These are phyloP conservation scores for Neurospora cerealis DNA, from an alignment of 495 filamentous ascomycete genomes.

Conservation along the genomic window DNA sequence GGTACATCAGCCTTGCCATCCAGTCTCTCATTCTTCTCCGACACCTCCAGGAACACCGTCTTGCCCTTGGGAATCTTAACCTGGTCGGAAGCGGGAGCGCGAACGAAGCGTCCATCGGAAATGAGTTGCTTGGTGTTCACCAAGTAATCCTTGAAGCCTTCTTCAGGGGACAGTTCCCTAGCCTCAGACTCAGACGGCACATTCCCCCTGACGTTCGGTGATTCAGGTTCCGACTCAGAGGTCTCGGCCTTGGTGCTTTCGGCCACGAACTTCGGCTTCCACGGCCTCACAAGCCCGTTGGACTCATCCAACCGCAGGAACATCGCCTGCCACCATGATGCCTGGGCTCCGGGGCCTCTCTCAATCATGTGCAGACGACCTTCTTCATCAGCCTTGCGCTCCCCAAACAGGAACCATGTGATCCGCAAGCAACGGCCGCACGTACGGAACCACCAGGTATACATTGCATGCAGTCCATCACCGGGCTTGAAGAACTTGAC, in stretches of 20 bases:
- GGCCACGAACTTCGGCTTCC: conserved; percentile 30
- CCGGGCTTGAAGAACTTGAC: conserved; percentile 76
- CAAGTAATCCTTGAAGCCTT: conserved; percentile 24
- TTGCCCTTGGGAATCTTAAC: conserved; percentile 83
- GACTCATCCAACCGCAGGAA: conserved; percentile 28
- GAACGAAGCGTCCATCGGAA: conserved; percentile 75
- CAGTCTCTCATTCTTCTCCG: conserved; percentile 53
- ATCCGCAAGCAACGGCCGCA: conserved; percentile 74
- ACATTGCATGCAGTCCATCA: conserved; percentile 71
- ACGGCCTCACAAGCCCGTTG: conserved; percentile 26
- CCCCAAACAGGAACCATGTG: conserved; percentile 86
- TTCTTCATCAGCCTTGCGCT: conserved; percentile 72
- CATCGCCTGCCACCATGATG: conserved; percentile 21
- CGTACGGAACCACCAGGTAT: conserved; percentile 90
- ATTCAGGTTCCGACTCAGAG: conserved; percentile 13
- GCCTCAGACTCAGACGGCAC: neutral
- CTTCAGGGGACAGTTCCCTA: neutral
- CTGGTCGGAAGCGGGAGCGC: conserved; percentile 84
- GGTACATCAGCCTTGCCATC: conserved; percentile 42
- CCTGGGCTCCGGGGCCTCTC: conserved; percentile 14
- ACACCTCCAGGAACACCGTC: conserved; percentile 71
- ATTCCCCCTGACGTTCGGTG: conserved; percentile 3
- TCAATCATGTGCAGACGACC: conserved; percentile 36
- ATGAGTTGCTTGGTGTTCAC: conserved; percentile 33
- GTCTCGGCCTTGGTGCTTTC: conserved; percentile 24